Conservation (phyloP, 441 rosid species). For the Eutrema salsugineum region DNA sequence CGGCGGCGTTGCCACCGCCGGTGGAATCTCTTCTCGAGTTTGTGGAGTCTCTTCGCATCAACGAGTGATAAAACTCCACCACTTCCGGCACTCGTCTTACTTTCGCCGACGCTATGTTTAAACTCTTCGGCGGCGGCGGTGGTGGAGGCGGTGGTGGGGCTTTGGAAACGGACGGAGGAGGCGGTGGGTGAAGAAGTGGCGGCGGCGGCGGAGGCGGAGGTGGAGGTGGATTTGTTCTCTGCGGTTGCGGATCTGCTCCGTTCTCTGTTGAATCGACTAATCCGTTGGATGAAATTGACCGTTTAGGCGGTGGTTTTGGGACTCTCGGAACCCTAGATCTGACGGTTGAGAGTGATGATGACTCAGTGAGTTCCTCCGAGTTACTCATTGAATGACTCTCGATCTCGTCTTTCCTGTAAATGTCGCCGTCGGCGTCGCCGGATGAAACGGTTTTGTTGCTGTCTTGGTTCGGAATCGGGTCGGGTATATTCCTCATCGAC, state of each 20-base stretch:
- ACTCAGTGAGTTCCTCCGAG: constrained; percentile 71
- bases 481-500: constrained; percentile 31
- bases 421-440: constrained; percentile 2
- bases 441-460: background rate
- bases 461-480: constrained; percentile 12
- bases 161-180: constrained; percentile 30
- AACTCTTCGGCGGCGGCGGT: constrained; percentile 60
- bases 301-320: constrained; percentile 92
- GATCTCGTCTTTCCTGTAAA: constrained; percentile 39
- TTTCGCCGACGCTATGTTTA: constrained; percentile 44
- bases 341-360: constrained; percentile 49
- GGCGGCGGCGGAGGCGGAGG: constrained; percentile 39
- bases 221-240: constrained; percentile 19
- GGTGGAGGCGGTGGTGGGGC: constrained; percentile 72
- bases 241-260: constrained; percentile 12
- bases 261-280: constrained; percentile 29
- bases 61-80: constrained; percentile 92
- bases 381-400: constrained; percentile 50
- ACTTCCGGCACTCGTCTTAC: constrained; percentile 94
- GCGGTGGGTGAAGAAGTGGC: constrained; percentile 22
- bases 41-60: constrained; percentile 85
- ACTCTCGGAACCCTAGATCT: constrained; percentile 78
- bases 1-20: constrained; percentile 34
- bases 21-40: constrained; percentile 68
- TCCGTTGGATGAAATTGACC: constrained; percentile 32